phyloP scores from a whole-genome alignment of 1,284 basidiomycete species.

The Rhodotorula sp. region DNA sequence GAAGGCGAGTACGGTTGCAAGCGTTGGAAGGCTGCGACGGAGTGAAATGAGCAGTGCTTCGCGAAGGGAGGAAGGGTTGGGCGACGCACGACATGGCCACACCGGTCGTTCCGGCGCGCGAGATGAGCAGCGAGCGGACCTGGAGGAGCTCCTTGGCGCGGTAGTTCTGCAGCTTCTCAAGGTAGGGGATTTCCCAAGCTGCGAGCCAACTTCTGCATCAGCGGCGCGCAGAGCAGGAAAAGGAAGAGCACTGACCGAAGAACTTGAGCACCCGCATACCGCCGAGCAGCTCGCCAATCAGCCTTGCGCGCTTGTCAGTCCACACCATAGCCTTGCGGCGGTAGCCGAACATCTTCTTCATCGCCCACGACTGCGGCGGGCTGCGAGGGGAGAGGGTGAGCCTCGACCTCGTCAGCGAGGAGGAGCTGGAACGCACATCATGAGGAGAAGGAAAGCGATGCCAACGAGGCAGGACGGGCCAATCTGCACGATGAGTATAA shows the following conservation, averaged over 20 bases:
- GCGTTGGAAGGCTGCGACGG: conserved; percentile 61
- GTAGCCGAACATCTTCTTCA: conserved; percentile 72
- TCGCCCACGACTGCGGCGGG: conserved; percentile 69
- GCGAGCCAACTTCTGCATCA: neutral
- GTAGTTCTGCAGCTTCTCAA: conserved; percentile 64
- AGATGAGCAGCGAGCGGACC: conserved; percentile 64
- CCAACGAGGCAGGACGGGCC: conserved; percentile 81
- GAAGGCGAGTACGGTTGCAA: conserved; percentile 84
- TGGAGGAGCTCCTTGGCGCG: conserved; percentile 75
- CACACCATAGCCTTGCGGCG: conserved; percentile 79
- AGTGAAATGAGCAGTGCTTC: rapidly evolving
- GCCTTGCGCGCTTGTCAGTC: conserved; percentile 82
- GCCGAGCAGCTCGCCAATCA: conserved; percentile 76
- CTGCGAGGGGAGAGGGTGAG: conserved; percentile 45
- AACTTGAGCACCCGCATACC: conserved; percentile 90
- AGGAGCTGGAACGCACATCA: conserved; percentile 16
- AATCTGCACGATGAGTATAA: conserved; percentile 68
- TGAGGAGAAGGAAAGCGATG: conserved; percentile 65
- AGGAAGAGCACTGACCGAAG: conserved; percentile 60
- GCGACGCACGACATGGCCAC: conserved; percentile 56
- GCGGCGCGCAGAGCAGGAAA: conserved; percentile 29
- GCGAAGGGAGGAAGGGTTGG: neutral
- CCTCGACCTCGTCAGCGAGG: conserved; percentile 21
- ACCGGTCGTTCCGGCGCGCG: conserved; percentile 67
- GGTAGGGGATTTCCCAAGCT: conserved; percentile 64